These are phyloP conservation scores for Starmera caribaea DNA, from an alignment of 805 yeast species.

Conservation along the genomic window DNA sequence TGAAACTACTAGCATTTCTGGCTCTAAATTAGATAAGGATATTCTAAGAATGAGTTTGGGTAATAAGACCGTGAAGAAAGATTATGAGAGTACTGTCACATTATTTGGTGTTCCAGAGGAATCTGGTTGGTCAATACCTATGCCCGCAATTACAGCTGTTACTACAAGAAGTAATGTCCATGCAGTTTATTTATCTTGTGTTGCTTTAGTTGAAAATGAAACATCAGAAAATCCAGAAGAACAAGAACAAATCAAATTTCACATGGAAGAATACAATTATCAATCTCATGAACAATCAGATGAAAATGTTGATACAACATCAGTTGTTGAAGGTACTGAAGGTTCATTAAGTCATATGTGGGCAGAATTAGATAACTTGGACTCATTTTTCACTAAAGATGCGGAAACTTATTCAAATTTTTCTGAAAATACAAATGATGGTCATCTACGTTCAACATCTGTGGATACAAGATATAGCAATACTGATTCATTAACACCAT, in stretches of 20 bases:
- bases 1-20: conserved; percentile 75
- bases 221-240: conserved; percentile 20
- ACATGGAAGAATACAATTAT: conserved; percentile 48
- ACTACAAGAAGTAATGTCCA: conserved; percentile 88
- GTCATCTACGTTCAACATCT: conserved; percentile 35
- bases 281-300: conserved; percentile 18
- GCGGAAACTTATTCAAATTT: conserved; percentile 19
- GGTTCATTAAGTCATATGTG: conserved; percentile 83
- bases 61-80: conserved; percentile 64
- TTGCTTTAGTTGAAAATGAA: conserved; percentile 23
- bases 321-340: conserved; percentile 52
- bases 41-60: conserved; percentile 89
- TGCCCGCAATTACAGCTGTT: conserved; percentile 87
- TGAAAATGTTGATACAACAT: conserved; percentile 28
- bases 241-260: conserved; percentile 34
- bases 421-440: conserved; percentile 15
- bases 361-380: conserved; percentile 85
- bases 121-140: conserved; percentile 94
- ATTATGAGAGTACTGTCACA: conserved; percentile 78
- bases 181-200: conserved; percentile 87
- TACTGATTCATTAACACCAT: conserved; percentile 36
- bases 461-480: conserved; percentile 51
- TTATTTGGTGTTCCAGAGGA: conserved; percentile 92
- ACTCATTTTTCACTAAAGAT: conserved; percentile 76
- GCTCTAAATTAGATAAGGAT: conserved; percentile 84